These are phyloP conservation scores for Lactarius psammicola DNA, from an alignment of 768 basidiomycete species.

Conservation along the genomic window DNA sequence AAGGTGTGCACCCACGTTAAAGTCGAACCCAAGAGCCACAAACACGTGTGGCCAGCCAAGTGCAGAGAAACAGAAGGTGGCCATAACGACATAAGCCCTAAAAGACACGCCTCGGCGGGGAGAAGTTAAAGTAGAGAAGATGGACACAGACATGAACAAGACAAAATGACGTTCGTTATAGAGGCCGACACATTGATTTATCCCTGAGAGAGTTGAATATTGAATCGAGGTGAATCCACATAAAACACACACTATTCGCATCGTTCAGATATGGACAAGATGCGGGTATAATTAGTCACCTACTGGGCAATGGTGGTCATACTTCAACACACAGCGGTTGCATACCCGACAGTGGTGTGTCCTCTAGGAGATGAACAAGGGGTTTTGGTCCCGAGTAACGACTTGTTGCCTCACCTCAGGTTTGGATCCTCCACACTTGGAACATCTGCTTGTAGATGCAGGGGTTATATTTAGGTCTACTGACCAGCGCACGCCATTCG, in stretches of 20 bases:
- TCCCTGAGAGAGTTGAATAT: constrained; percentile 53
- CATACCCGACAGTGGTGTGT: constrained; percentile 93
- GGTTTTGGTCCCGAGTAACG: neutral
- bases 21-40: constrained; percentile 54
- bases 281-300: constrained; percentile 37
- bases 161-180: constrained; percentile 96
- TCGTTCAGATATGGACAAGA: constrained; percentile 6
- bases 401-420: constrained; percentile 19
- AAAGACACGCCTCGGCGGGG: constrained; percentile 1
- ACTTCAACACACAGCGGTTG: constrained; percentile 85
- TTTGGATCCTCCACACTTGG: constrained; percentile 26
- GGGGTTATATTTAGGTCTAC: constrained; percentile 49
- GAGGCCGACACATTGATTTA: constrained; percentile 96
- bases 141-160: constrained; percentile 75
- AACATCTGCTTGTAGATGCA: constrained; percentile 36
- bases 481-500: constrained; percentile 52
- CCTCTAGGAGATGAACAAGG: constrained; percentile 49
- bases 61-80: constrained; percentile 56
- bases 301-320: constrained; percentile 90
- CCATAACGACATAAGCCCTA: constrained; percentile 79
- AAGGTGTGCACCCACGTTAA: constrained; percentile 37
- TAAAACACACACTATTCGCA: constrained; percentile 20
- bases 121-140: neutral
- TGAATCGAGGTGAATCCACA: neutral
- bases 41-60: constrained; percentile 65